Evolutionary conservation across 2,329 filamentous ascomycete genomes (phyloP), one percentile per base, ranked within the genome.

Genomic region (Sphaerulina vaccinii): DNA sequence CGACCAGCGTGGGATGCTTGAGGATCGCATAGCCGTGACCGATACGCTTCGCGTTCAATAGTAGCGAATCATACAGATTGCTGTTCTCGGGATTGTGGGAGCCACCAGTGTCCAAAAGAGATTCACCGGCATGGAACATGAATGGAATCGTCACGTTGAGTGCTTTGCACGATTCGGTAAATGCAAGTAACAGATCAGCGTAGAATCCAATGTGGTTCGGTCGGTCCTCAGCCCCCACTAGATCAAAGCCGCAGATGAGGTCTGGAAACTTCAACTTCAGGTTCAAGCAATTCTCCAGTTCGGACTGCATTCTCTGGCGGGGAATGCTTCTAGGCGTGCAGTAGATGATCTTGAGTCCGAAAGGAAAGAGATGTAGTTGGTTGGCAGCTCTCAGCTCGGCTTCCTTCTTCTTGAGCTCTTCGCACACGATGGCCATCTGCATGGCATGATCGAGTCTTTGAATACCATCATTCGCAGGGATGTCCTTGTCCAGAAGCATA

Each of bases 121-220:
- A 88, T 71, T 90, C 87, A 19, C 86, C 87, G 57, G 86, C 88
- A 69, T 90, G 86, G 62, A 90, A 87, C 33, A 90, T 73, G 62
- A 89, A 88, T 0, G 86, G 86, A 2, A 90, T 86, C 0, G 82
- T 75, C 3, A 86, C 53, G 0, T 64, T 61, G 0, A 73, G 65
- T 1, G 58, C 51, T 5, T 69, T 62, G 68, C 85, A 88, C 1
- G 74, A 69, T 23, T 72, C 61, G 46, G 75, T 71, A 62, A 87
- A 87, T 1, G 73, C 71, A 2, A 84, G 68, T 5, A 88, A 75
- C 55, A 85, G 74, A 0, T 80, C 69, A 50, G 82, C 83, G 46
- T 78, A 75, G 38, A 73, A 77, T 3, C 86, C 76, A 6, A 86
- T 82, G 7, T 75, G 63, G 36, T 84, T 84, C 18, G 78, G 77